These are phyloP conservation scores for Microdochium nivale DNA, from an alignment of 2,329 filamentous ascomycete species.

Conservation along the genomic window DNA sequence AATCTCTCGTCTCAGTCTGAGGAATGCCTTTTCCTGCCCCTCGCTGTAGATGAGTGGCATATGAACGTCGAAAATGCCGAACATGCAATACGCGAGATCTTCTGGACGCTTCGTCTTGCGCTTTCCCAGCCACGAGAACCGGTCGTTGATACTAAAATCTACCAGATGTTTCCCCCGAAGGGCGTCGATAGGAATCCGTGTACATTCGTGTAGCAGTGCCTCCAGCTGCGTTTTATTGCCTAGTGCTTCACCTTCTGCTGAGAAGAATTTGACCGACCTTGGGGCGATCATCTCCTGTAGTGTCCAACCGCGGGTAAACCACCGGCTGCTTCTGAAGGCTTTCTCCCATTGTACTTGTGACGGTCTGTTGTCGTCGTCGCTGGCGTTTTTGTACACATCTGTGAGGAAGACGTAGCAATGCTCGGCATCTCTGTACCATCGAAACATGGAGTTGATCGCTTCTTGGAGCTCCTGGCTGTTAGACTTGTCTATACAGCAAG, in stretches of 20 bases:
- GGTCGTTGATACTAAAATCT: no score
- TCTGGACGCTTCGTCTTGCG: conserved; percentile 7
- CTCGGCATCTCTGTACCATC: not conserved
- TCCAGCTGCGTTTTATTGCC: no score
- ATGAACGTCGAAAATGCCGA: conserved; percentile 12
- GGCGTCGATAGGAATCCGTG: no score
- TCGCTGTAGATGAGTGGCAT: conserved; percentile 16
- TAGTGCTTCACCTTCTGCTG: no score
- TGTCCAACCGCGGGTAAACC: no score
- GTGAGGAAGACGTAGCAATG: not conserved
- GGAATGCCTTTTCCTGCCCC: conserved; percentile 7
- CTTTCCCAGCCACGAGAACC: conserved; percentile 8
- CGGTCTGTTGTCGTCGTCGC: not conserved
- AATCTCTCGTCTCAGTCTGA: conserved; percentile 2
- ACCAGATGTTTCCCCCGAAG: no score
- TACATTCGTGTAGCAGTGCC: no score
- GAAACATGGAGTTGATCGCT: no score
- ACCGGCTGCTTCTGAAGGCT: not conserved
- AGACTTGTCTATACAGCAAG: no score
- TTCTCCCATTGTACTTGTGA: not conserved
- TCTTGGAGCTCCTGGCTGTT: no score
- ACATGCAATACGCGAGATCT: conserved; percentile 11
- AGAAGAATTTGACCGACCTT: conserved; percentile 10
- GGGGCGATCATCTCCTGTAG: no score
- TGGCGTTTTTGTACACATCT: not conserved